These are phyloP conservation scores for Kazachstania taianensis DNA, from an alignment of 805 yeast genomes.

Conservation along the genomic window DNA sequence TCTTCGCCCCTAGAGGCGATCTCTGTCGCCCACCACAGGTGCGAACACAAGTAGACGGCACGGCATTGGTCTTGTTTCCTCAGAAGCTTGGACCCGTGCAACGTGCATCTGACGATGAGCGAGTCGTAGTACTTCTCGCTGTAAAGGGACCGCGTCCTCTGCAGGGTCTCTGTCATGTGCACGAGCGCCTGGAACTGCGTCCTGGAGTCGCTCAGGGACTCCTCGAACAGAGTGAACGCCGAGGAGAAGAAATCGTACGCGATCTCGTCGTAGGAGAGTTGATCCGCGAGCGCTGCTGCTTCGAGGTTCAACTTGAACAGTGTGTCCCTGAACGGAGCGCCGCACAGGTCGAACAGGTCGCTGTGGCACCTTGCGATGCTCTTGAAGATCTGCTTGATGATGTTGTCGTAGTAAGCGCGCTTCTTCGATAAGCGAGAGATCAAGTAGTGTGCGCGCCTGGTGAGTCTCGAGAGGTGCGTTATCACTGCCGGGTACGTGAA, in stretches of 20 bases:
- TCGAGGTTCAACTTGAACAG: conserved; percentile 42
- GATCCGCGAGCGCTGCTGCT: conserved; percentile 73
- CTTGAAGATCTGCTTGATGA: conserved; percentile 52
- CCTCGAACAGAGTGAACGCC: conserved; percentile 78
- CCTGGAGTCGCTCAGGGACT: conserved; percentile 41
- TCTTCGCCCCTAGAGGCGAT: conserved; percentile 35
- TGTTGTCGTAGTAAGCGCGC: conserved; percentile 9
- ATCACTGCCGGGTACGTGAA: conserved; percentile 73
- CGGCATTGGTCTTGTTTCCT: conserved; percentile 94
- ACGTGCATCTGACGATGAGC: conserved; percentile 72
- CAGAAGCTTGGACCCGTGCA: conserved; percentile 78
- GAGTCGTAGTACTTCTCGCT: conserved; percentile 47
- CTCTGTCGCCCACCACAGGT: conserved; percentile 90
- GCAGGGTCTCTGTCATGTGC: conserved; percentile 41
- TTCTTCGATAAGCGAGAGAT: conserved; percentile 13
- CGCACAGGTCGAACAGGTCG: conserved; percentile 41
- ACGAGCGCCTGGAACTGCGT: conserved; percentile 45
- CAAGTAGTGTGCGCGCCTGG: conserved; percentile 37
- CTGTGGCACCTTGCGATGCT: conserved; percentile 59
- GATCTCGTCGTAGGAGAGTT: conserved; percentile 56
- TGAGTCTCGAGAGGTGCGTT: conserved; percentile 46
- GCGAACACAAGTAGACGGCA: conserved; percentile 74
- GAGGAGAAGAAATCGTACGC: conserved; percentile 84
- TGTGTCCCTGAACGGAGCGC: conserved; percentile 16
- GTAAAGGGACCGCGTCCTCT: conserved; percentile 40